A percentile compares a stretch with the other conserved stretches of the same genome.
phyloP scores from a whole-genome alignment of 345 rosid genomes.

The Alliaria petiolata region DNA sequence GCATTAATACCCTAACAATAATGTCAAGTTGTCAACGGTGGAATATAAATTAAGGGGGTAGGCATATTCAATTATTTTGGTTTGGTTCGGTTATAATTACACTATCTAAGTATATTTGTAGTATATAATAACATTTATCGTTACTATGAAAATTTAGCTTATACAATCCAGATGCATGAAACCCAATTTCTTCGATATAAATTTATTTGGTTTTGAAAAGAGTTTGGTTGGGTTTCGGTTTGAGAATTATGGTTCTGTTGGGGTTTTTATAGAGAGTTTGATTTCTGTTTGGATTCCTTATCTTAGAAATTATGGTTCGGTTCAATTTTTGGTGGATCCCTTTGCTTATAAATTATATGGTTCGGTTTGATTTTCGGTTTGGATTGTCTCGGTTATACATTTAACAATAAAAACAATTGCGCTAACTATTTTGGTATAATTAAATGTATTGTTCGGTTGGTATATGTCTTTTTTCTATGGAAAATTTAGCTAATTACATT shows the following conservation, averaged over 20 bases:
- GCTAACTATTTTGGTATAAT: background rate
- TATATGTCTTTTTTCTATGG: background rate
- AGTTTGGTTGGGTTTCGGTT: background rate
- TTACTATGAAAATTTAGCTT: background rate
- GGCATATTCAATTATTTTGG: background rate
- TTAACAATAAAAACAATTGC: background rate
- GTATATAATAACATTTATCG: background rate
- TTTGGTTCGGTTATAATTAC: background rate
- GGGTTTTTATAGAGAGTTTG: background rate
- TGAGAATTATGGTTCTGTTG: background rate
- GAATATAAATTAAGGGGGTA: background rate
- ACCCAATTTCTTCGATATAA: background rate
- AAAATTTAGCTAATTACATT: background rate
- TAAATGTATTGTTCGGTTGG: background rate
- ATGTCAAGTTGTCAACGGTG: background rate
- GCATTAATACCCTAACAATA: background rate
- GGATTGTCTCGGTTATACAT: background rate
- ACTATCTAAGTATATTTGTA: background rate
- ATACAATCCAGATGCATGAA: background rate
- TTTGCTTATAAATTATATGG: no score
- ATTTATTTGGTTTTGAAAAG: background rate
- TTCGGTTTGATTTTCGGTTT: no score
- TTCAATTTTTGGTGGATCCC: no score
- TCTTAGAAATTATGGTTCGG: no score
- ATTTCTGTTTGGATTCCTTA: no score